Percentiles rank a stretch among this genome's conserved stretches.
Conservation (phyloP, 225 moss, liverwort and hornwort species). For the Takakia lepidozioides region DNA sequence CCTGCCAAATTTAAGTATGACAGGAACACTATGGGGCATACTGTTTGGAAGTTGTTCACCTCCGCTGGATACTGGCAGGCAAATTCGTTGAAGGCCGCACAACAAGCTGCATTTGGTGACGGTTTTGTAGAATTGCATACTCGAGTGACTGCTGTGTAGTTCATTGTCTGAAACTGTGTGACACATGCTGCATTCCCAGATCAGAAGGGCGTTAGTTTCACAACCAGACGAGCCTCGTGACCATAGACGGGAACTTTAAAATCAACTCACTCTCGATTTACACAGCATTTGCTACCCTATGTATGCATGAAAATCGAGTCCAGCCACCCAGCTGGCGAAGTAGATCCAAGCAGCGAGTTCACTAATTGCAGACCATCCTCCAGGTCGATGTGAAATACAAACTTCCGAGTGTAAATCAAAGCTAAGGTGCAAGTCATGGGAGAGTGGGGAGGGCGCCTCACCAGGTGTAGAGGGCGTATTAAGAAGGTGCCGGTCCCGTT, state of each 20-base stretch:
- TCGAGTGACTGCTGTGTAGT: slow-evolving; percentile 40
- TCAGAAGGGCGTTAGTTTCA: too few species aligned
- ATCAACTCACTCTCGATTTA: background rate
- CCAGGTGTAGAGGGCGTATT: too few species aligned
- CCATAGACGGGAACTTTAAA: background rate
- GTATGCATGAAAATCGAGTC: too few species aligned
- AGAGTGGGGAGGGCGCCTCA: too few species aligned
- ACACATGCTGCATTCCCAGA: too few species aligned
- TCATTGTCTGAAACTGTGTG: slow-evolving; percentile 18
- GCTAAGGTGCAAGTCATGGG: too few species aligned
- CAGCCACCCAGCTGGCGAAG: too few species aligned
- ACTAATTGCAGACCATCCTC: background rate
- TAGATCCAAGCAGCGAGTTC: too few species aligned
- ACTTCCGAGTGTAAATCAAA: too few species aligned
- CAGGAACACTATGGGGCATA: slow-evolving; percentile 60
- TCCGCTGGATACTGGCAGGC: slow-evolving; percentile 38
- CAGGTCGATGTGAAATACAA: background rate
- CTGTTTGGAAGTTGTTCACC: slow-evolving; percentile 50
- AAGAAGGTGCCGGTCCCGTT: too few species aligned
- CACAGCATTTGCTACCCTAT: too few species aligned
- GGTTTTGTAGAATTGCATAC: slow-evolving; percentile 29
- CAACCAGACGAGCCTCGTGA: too few species aligned
- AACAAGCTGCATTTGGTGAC: slow-evolving; percentile 30
- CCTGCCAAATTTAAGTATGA: slow-evolving; percentile 58
- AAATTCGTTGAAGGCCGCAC: slow-evolving; percentile 32